Base-by-base conservation (phyloP, 257 asterid species). In the Fraxinus cuspidata region DNA sequence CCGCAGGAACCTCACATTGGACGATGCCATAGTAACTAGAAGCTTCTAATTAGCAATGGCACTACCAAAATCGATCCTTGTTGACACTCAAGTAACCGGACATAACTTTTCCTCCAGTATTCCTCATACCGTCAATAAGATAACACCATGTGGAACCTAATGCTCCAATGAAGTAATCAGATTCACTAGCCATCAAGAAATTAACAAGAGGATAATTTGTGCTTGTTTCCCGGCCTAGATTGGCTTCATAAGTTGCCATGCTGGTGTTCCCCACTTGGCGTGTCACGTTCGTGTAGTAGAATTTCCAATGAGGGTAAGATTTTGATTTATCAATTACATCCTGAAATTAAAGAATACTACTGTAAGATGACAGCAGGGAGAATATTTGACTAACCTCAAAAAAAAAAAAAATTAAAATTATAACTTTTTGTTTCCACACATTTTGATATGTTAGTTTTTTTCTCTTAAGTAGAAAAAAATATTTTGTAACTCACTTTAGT, bases 151-250 rank as follows among this genome's bases (percentile, higher is more conserved):
- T 96, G 0, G 99, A 96, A 10, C 98, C 99, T 73, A 96, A 80
- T 21, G 98, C 97, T 70, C 97, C 98, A 0, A 90, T 70, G 94
- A 93, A 96, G 85, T 89, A 96, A 81, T 96, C 98, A 0, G 97
- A 91, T 75, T 96, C 99, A 15, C 94, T 73, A 64, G 99, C 98
- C 97, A 96, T 89, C 96, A 93, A 87, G 89, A 93, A 96, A 84
- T 96, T 96, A 40, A 92, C 97, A 3, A 93, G 86, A 31, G 99
- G 99, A 72, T 96, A 92, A 58, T 96, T 96, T 3, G 96, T 96
- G 91, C 97, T 92, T 18, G 88, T 89, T 83, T 92, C 90, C 87
- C 98, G 85, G 4, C 99, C 99, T 47, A 96, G 97, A 60, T 94
- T 93, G 66, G 94, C 93, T 83, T 93, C 98, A 25, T 93, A 96